phyloP scores from a whole-genome alignment of 2,329 filamentous ascomycete genomes.

The Botrytis sinoallii region DNA sequence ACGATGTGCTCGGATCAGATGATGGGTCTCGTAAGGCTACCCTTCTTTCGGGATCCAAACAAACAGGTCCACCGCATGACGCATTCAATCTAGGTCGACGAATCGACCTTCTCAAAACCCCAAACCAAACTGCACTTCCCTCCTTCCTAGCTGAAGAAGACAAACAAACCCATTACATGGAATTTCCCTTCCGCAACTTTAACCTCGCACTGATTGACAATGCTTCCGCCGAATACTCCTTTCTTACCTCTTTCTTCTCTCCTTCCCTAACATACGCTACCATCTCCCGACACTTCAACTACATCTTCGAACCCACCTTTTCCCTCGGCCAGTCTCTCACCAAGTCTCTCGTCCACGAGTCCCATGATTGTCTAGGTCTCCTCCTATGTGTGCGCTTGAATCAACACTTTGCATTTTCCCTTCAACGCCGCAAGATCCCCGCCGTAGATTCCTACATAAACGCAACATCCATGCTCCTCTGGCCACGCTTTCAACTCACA shows the following conservation, averaged over 20 bases:
- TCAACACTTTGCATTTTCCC: constrained; percentile 89
- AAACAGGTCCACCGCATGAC: constrained; percentile 67
- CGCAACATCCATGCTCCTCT: constrained; percentile 90
- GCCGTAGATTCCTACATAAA: constrained; percentile 91
- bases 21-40: constrained; percentile 63
- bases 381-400: constrained; percentile 91
- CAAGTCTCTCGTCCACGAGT: constrained; percentile 70
- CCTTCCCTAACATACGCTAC: constrained; percentile 70
- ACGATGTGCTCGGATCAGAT: constrained; percentile 79
- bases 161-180: constrained; percentile 78
- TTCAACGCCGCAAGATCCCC: constrained; percentile 87
- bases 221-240: constrained; percentile 89
- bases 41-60: constrained; percentile 53
- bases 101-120: constrained; percentile 74
- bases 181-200: constrained; percentile 89
- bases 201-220: constrained; percentile 94
- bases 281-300: constrained; percentile 78
- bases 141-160: constrained; percentile 92
- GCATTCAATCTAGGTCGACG: constrained; percentile 85
- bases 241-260: constrained; percentile 85
- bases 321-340: constrained; percentile 76
- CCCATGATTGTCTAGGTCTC: constrained; percentile 80
- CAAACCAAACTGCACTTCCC: constrained; percentile 72
- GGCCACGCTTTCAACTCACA: constrained; percentile 90
- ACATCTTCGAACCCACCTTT: constrained; percentile 89